Conservation (phyloP, 129 eudicot species). For the Centella asiatica region DNA sequence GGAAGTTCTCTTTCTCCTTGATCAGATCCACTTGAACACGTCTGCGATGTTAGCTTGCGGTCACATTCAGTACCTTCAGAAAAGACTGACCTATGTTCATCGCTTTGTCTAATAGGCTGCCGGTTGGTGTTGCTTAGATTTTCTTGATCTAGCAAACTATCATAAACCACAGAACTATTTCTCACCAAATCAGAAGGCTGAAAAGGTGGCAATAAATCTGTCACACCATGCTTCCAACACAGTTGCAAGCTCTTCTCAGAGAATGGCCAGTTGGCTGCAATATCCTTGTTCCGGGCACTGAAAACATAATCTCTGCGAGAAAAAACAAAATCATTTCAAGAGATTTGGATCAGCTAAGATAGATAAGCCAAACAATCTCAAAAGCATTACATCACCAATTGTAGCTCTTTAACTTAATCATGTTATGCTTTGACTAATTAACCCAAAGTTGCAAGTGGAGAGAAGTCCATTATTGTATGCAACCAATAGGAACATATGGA, state of each 20-base stretch:
- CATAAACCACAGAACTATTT: conserved; percentile 23
- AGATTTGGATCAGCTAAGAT: background rate
- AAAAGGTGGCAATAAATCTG: conserved; percentile 66
- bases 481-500: conserved; percentile 9
- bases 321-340: conserved; percentile 15
- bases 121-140: conserved; percentile 22
- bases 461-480: conserved; percentile 24
- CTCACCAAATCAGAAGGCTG: conserved; percentile 35
- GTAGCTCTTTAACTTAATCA: background rate
- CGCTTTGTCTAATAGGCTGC: conserved; percentile 8
- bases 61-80: conserved; percentile 6
- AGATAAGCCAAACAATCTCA: conserved; percentile 3
- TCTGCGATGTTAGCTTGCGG: conserved; percentile 15
- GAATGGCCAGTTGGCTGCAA: conserved; percentile 73
- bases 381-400: conserved; percentile 2
- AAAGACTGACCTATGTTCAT: conserved; percentile 5
- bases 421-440: background rate
- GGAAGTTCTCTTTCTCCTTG: conserved; percentile 1
- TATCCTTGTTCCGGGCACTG: conserved; percentile 57
- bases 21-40: conserved; percentile 14
- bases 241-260: conserved; percentile 59
- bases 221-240: conserved; percentile 68
- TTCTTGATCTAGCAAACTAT: conserved; percentile 20
- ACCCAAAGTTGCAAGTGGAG: conserved; percentile 1
- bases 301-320: conserved; percentile 67